Evolutionary conservation across 257 asterid species (phyloP).

Genomic region (Osmanthus fragrans): DNA sequence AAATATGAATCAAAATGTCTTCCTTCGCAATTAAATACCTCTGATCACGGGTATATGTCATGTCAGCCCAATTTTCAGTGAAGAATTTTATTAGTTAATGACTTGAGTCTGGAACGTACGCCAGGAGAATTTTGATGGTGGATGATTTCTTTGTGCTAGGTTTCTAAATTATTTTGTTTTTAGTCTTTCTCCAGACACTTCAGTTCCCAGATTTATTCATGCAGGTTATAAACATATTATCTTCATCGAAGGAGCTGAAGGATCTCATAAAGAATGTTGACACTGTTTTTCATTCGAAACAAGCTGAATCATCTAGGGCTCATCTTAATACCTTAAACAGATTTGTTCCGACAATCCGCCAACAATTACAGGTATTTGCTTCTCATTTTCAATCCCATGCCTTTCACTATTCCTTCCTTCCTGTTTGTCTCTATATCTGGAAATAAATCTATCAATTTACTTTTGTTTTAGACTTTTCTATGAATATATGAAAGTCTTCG

Average conservation of each 20-base stretch:
- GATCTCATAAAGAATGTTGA: constrained; percentile 79
- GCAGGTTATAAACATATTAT: constrained; percentile 77
- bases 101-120: not conserved
- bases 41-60: not conserved
- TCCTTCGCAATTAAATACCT: not conserved
- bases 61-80: constrained; percentile 5
- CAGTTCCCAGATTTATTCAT: not conserved
- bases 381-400: not conserved
- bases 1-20: not conserved
- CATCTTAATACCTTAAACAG: constrained; percentile 41
- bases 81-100: constrained; percentile 4
- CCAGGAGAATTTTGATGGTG: not conserved
- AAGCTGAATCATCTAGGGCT: constrained; percentile 59
- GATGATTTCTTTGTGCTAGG: not conserved
- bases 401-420: constrained; percentile 1
- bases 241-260: constrained; percentile 67
- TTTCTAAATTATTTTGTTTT: not conserved
- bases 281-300: constrained; percentile 63
- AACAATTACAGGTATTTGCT: constrained; percentile 67
- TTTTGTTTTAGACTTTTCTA: not conserved
- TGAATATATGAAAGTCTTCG: not conserved
- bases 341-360: constrained; percentile 64
- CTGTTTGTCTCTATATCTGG: not conserved
- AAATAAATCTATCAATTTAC: not conserved
- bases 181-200: not conserved